Percentiles rank a stretch among this genome's conserved stretches.
Evolutionary conservation across 2,329 filamentous ascomycete species (phyloP).

Genomic region (Corynespora cassiicola): DNA sequence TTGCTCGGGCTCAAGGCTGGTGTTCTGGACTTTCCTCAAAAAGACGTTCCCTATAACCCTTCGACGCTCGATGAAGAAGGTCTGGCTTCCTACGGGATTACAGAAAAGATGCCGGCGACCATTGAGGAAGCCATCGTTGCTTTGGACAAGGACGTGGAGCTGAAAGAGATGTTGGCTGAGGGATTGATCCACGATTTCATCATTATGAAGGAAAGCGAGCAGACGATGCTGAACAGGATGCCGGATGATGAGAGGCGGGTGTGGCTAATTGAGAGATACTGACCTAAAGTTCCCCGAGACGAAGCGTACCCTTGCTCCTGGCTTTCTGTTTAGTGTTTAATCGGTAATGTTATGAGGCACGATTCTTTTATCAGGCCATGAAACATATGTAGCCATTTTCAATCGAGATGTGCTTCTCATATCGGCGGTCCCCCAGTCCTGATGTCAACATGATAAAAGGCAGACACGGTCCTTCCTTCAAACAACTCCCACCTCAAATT

Average conservation of each 20-base stretch:
- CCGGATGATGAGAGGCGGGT: constrained; percentile 53
- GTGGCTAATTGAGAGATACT: constrained; percentile 74
- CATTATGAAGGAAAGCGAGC: constrained; percentile 66
- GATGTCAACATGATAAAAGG: no score
- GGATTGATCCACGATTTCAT: constrained; percentile 64
- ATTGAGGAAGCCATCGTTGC: constrained; percentile 62
- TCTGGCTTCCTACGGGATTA: constrained; percentile 61
- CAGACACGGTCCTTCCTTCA: no score
- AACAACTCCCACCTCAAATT: no score
- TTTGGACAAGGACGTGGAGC: constrained; percentile 55
- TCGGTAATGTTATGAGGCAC: no score
- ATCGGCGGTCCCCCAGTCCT: no score
- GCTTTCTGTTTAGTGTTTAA: no score
- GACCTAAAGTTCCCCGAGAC: no score
- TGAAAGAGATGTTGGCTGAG: constrained; percentile 56
- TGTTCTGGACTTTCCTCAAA: constrained; percentile 54
- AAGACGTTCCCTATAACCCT: constrained; percentile 59
- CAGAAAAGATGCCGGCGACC: constrained; percentile 59
- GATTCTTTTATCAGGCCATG: no score
- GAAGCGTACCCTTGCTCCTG: no score
- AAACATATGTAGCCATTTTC: no score
- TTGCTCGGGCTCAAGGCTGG: constrained; percentile 58
- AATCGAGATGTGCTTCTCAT: no score
- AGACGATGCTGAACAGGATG: constrained; percentile 59
- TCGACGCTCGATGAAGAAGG: constrained; percentile 42